Percentiles rank a stretch among this genome's conserved stretches.
These are phyloP conservation scores for Oemleria cerasiformis DNA, from an alignment of 306 rosid genomes.

Conservation along the genomic window DNA sequence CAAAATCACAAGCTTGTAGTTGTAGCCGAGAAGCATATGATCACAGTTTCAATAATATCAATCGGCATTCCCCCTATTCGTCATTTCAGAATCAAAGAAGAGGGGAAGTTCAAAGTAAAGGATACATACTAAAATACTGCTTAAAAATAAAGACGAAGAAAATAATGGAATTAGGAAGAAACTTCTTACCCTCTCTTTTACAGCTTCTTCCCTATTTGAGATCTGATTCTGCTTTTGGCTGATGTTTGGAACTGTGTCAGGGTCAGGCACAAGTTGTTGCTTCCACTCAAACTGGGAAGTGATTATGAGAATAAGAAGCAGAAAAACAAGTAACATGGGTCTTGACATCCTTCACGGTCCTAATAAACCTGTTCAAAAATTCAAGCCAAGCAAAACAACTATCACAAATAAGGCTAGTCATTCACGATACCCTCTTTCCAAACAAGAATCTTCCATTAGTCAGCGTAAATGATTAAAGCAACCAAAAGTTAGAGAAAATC, in stretches of 20 bases:
- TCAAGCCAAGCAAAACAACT: conserved; percentile 1
- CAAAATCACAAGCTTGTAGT: neutral
- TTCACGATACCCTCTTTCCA: neutral
- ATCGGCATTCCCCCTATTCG: neutral
- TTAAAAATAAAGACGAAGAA: neutral
- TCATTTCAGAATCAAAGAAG: neutral
- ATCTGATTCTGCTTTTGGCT: conserved; percentile 61
- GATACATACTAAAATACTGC: neutral
- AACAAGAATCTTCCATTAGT: no score
- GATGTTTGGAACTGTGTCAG: conserved; percentile 41
- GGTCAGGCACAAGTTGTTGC: conserved; percentile 69
- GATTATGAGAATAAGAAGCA: conserved; percentile 72
- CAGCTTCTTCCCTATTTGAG: conserved; percentile 59
- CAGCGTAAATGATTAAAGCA: no score
- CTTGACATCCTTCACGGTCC: conserved; percentile 59
- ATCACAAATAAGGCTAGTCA: neutral
- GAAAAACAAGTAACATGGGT: conserved; percentile 76
- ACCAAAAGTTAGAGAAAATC: neutral
- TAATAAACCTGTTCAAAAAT: conserved; percentile 44
- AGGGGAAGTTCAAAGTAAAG: neutral
- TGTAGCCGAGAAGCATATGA: neutral
- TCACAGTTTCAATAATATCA: neutral
- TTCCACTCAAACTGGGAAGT: conserved; percentile 95
- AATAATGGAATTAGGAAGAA: neutral
- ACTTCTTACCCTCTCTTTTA: conserved; percentile 70